Conservation (phyloP, 306 rosid species). For the Cicer chorassanicum region DNA sequence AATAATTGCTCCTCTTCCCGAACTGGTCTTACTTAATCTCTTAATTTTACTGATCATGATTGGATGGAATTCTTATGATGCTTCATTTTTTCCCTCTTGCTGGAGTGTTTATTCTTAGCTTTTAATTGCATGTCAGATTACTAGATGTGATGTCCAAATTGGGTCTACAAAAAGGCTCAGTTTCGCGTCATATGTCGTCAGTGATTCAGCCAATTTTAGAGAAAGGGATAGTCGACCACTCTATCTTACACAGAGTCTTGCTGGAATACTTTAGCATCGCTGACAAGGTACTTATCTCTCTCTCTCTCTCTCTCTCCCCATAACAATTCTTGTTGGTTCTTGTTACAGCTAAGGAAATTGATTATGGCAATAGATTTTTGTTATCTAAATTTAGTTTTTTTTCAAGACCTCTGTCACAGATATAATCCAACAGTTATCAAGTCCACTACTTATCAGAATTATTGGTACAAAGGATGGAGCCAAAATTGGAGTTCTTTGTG, state of each 20-base stretch:
- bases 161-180: constrained; percentile 76
- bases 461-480: constrained; percentile 91
- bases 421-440: constrained; percentile 73
- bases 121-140: constrained; percentile 60
- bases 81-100: constrained; percentile 11
- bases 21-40: constrained; percentile 23
- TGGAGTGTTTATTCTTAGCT: constrained; percentile 17
- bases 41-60: constrained; percentile 25
- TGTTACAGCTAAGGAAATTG: constrained; percentile 34
- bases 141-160: constrained; percentile 77
- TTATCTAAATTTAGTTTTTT: constrained; percentile 53
- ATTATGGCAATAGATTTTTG: constrained; percentile 20
- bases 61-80: constrained; percentile 13
- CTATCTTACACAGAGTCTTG: constrained; percentile 81
- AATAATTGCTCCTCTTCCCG: constrained; percentile 24
- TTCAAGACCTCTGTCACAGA: constrained; percentile 84
- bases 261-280: constrained; percentile 83
- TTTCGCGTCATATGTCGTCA: constrained; percentile 73
- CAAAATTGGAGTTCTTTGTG: constrained; percentile 78
- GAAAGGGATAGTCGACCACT: constrained; percentile 95
- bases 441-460: constrained; percentile 80
- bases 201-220: constrained; percentile 93
- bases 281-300: constrained; percentile 65
- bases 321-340: constrained; percentile 27
- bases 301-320: background rate